A percentile compares a stretch with the other conserved stretches of the same genome.
These are phyloP conservation scores for Notholithocarpus densiflorus DNA, from an alignment of 306 rosid genomes.

Conservation along the genomic window DNA sequence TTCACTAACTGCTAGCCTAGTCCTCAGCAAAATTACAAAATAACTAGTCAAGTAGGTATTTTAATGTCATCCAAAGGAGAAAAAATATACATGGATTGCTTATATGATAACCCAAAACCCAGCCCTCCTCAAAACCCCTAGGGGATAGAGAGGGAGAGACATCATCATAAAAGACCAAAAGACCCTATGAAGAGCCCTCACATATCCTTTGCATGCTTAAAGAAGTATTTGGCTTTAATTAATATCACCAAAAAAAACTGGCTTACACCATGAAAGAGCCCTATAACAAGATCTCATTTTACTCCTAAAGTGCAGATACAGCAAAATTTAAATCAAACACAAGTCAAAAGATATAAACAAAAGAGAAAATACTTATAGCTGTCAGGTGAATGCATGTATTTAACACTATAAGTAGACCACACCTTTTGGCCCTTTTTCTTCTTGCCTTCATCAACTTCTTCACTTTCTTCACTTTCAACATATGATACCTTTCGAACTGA, in stretches of 20 bases:
- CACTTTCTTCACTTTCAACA: slow-evolving; percentile 98
- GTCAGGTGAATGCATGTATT: background rate
- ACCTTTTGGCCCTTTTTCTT: slow-evolving; percentile 91
- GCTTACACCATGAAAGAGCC: background rate
- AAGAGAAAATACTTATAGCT: background rate
- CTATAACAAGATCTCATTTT: background rate
- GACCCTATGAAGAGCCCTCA: background rate
- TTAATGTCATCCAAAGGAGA: background rate
- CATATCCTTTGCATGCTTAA: background rate
- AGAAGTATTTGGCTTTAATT: background rate
- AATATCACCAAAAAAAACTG: background rate
- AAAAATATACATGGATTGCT: background rate
- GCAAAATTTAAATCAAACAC: slow-evolving; percentile 12
- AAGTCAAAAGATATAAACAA: slow-evolving; percentile 3
- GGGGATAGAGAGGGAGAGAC: background rate
- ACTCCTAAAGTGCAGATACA: background rate
- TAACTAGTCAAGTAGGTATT: background rate
- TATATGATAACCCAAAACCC: background rate
- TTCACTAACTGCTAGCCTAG: background rate
- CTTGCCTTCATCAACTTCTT: slow-evolving; percentile 84
- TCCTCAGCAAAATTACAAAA: background rate
- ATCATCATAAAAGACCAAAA: background rate
- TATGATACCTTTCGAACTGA: slow-evolving; percentile 93
- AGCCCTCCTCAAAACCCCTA: background rate
- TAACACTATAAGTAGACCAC: slow-evolving; percentile 19